Base-by-base conservation (phyloP, 192 early-diverging fungal genomes). In the Mycoemilia scoparia region DNA sequence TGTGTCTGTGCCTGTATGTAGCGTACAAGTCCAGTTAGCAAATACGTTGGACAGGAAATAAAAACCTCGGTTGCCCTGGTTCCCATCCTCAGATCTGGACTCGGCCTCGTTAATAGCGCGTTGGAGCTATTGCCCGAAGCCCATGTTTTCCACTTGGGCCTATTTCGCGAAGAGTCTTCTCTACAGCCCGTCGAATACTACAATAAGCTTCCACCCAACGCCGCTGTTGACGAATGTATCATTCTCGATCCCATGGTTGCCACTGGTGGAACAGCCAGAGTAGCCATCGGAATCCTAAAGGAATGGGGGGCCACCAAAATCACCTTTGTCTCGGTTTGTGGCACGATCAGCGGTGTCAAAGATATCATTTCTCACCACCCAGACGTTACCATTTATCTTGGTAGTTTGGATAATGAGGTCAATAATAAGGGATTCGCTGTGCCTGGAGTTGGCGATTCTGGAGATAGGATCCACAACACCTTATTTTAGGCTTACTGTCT, bases 181-280 rank as follows among this genome's bases (percentile, higher is more conserved):
- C 60, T 85, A 24, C 70, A 75, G 43, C 85, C 85, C 4, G 81
- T 88, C n/a, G 85, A 88, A 50, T 88, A 88, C 57, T 88, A 84
- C 62, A 88, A 88, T 53, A 88, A 86, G 49, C 59, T 88, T 16
- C 85, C 85, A 4, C 40, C 50, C n/a, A 40, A 51, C 6, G 75
- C 76, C 34, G 61, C 64, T 13, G 63, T 78, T 6, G 73, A 82
- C 37, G 38, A 71, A 26, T 79, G 79, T 29, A 49, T 81, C 36
- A 61, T 86, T 18, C 38, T 88, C 2, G 85, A 88, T 46, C 85
- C 85, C 5, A 74, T 85, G 60, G 60, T 85, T 21, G 85, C 82
- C 7, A 88, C 84, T 0, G 77, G 76, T 27, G 77, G 70, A 13
- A 84, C 82, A 0, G 79, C 79, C 11, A 64, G 78, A 16, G 80